Base-by-base conservation (phyloP, 1,284 basidiomycete species). In the Apiotrichum laibachii region DNA sequence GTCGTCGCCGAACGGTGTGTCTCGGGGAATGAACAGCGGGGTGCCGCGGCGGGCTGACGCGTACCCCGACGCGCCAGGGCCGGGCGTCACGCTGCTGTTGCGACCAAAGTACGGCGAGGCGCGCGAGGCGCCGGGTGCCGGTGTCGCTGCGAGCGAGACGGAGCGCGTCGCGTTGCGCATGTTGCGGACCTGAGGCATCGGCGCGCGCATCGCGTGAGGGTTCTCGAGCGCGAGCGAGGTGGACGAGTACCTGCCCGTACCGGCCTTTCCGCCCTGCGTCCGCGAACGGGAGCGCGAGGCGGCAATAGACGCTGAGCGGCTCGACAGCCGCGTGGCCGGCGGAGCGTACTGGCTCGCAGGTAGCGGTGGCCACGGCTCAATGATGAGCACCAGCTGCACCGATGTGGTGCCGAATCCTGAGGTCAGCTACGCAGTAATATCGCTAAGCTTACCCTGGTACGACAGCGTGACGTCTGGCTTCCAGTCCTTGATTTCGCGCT, bases 301-400 rank as follows among this genome's bases (percentile, higher is more conserved):
- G 0, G 63, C 64, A 37, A 75, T 64, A 0, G 72, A 73, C 4
- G 70, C 66, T 1, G 69, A 71, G 12, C 75, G 69, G 7, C 67
- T 69, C 2, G 72, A 74, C 7, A 77, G 69, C 10, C 75, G 72
- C 26, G 73, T 74, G 5, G 70, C 68, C 0, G 75, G 75, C 1
- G 75, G 75, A 18, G 75, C 75, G 59, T 76, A 76, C 48, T 71
- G 55, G 13, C 63, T 65, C 2, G 72, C 57, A 2, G 71, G 66
- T 7, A 77, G 67, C 11, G 75, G 72, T 11, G 75, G 75, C 42
- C 70, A 76, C 15, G 75, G 75, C 52, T 77, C 75, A 44, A 77
- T 61, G 50, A 77, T 73, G 16, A 76, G 63, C n/a, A 77, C 75
- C 5, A 77, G 68, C 59, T 77, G 75, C 2, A 75, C 62, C 0